Base-by-base conservation (phyloP, 1,284 basidiomycete species). In the Psilocybe mexicana region DNA sequence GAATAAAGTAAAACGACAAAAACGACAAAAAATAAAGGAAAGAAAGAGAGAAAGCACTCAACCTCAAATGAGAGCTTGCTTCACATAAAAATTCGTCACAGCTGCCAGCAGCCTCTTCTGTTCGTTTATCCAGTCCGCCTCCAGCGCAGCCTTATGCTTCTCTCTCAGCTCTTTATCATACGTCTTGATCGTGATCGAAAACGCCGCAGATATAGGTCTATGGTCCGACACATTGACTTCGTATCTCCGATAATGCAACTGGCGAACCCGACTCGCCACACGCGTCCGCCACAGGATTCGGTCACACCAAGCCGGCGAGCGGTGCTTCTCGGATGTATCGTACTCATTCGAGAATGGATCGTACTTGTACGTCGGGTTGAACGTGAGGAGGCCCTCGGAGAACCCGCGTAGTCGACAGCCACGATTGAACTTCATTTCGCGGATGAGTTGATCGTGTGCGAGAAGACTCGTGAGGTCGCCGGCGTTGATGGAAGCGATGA, bases 251-350 rank as follows among this genome's bases (percentile, higher is more conserved):
- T 96, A 93, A 65, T 83, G 81, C 70, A 91, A 58, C 69, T 84
- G 79, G 60, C 75, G 66, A 55, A 94, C 84, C 6, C 88, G 77
- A 28, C 71, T 75, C 10, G 80, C 75, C 8, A 82, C 81, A 4
- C 81, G 77, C 36, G 85, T 80, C n/a, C 87, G 83, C 85, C 90
- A 97, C 42, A 98, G 76, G 24, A 98, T 85, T 6, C 96, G 86
- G 72, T 99, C 96, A 73, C 96, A 99, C 94, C 96, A 98, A 0
- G 96, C 94, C 0, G 96, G 96, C 6, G 88, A 82, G 0, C 96
- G 85, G 24, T 84, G 82, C 72, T 98, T 98, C 69, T 94, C 93
- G 1, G 90, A 93, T 1, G 88, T 79, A 70, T 99, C 96, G 69
- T 93, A 99, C 60, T 87, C 83, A 68, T 84, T 72, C 5, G 92